Evolutionary conservation across 441 rosid species (phyloP), one percentile per base, ranked within the genome.

Genomic region (Gossypium trilobum): DNA sequence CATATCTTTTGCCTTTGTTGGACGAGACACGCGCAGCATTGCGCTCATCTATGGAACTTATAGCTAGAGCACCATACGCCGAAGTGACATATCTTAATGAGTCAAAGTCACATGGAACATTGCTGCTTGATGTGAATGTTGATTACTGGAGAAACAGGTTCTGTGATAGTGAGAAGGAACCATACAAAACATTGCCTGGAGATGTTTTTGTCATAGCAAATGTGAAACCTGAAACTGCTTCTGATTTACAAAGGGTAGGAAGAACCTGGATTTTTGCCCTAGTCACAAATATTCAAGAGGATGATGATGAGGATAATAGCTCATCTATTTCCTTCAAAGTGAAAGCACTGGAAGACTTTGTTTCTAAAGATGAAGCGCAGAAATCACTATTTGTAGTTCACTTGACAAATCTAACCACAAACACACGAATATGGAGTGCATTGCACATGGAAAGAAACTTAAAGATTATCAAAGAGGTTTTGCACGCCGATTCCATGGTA

Each of bases 371-470:
- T 64, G 31, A 6, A 31, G 27, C 2, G 73, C 63, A 72, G 56
- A 75, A 75, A 52, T 77, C 85, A 7, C n/a, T 77, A 1, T 77
- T 64, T 29, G 85, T 85, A 11, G 73, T 82, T 69, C 85, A 68
- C 46, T 76, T 91, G 81, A 78, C 20, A 55, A 83, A 51, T 75
- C 29, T 82, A 14, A 77, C 79, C 1, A 78, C 97, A 20, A 27
- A 78, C 78, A 81, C 56, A 27, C 74, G 90, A 57, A 91, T 86
- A 27, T 89, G 92, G 97, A 77, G 72, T 1, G 81, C 86, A 27
- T 57, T 89, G 78, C 88, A 82, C 72, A 73, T 51, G 73, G 2
- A 0, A 16, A 1, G 79, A 23, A 83, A 74, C 5, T 14, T 54
- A n/a, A 54, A 52, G 56, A 60, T 89, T 3, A 39, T 89, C 58